Conservation (phyloP, 2,329 filamentous ascomycete genomes). For the Thyridium curvatum region DNA sequence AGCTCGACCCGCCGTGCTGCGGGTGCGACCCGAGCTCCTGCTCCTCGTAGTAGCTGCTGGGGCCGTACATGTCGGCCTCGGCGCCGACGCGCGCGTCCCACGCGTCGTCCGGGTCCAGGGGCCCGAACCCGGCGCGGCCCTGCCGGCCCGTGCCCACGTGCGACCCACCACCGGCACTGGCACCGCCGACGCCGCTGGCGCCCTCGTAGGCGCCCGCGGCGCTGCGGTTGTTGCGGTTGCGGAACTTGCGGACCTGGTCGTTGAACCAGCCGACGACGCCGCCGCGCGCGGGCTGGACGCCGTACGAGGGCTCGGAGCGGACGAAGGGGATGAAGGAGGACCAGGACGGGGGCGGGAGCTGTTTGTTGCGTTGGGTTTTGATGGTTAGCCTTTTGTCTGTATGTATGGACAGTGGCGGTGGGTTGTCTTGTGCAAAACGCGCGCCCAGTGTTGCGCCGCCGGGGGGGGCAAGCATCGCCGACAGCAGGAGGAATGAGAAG, state of each 20-base stretch:
- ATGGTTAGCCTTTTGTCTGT: conserved; percentile 6
- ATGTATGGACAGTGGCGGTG: not conserved
- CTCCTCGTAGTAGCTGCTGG: conserved; percentile 66
- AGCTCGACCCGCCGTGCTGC: conserved; percentile 33
- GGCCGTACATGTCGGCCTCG: conserved; percentile 59
- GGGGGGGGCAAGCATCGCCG: not conserved
- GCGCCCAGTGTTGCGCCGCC: too few relatives aligned
- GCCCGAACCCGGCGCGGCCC: conserved; percentile 54
- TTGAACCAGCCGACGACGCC: conserved; percentile 70
- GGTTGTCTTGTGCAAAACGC: too few relatives aligned
- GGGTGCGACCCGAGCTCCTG: conserved; percentile 56
- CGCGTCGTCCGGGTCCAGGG: conserved; percentile 75
- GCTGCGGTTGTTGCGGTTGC: conserved; percentile 56
- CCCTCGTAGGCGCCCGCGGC: conserved; percentile 68
- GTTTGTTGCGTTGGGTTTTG: not conserved
- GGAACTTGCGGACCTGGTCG: conserved; percentile 56
- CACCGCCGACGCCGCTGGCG: conserved; percentile 32
- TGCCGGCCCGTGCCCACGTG: not conserved
- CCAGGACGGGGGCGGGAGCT: conserved; percentile 65
- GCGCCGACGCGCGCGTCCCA: conserved; percentile 77
- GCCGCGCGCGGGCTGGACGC: conserved; percentile 47
- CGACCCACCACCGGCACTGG: conserved; percentile 26
- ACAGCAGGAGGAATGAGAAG: not conserved
- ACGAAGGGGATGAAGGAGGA: conserved; percentile 71
- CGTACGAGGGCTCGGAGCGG: conserved; percentile 40